Conservation (phyloP, 805 yeast species). For the Pichia pseudocactophila region DNA sequence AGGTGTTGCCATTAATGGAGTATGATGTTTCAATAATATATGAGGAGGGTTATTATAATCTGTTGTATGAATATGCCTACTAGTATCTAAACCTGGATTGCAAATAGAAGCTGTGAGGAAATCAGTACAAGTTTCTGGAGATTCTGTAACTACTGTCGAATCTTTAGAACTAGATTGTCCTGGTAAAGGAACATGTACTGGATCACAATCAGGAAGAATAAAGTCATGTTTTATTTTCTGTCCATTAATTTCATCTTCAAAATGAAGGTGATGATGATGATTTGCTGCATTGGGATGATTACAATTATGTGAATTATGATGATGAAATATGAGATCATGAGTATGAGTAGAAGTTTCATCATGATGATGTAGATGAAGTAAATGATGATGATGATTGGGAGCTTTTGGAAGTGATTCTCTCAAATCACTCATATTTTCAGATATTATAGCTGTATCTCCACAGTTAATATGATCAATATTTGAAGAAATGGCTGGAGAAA, state of each 20-base stretch:
- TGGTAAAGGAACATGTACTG: too few relatives aligned
- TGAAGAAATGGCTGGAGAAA: neutral
- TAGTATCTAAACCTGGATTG: neutral
- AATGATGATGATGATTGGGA: conserved; percentile 12
- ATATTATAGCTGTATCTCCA: neutral
- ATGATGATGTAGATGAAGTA: conserved; percentile 14
- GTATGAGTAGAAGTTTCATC: conserved; percentile 8
- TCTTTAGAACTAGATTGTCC: too few relatives aligned
- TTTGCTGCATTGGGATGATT: conserved; percentile 3
- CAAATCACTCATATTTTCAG: conserved; percentile 1
- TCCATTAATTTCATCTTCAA: conserved; percentile 22
- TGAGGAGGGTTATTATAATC: conserved; percentile 2
- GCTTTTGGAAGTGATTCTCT: conserved; percentile 1
- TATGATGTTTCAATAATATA: conserved; percentile 23
- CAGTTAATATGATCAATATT: neutral
- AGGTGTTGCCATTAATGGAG: conserved; percentile 27
- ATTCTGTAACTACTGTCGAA: neutral
- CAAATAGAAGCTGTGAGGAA: conserved; percentile 10
- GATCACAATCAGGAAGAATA: conserved; percentile 20
- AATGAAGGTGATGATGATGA: conserved; percentile 26
- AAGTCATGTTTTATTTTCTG: conserved; percentile 21
- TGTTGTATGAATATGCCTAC: neutral
- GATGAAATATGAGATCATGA: conserved; percentile 14
- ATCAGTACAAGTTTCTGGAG: conserved; percentile 3
- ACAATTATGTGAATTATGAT: conserved; percentile 8